These are phyloP conservation scores for Daldinia concentrica DNA, from an alignment of 495 filamentous ascomycete genomes.

Conservation along the genomic window DNA sequence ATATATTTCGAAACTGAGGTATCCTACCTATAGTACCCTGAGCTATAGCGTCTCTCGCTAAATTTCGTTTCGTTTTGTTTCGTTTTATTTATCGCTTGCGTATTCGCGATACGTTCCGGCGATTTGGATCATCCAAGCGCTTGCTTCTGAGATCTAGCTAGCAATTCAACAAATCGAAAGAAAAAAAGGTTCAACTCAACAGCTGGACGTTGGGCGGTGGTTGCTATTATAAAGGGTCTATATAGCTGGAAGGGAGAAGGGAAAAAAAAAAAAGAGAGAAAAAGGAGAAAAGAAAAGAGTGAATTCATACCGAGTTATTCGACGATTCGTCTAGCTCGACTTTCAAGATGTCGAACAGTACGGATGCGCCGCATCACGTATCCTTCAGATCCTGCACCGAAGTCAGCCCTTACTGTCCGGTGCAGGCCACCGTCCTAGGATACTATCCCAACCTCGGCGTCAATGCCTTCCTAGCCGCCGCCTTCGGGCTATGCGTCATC, in stretches of 20 bases:
- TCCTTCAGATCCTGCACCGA: conserved; percentile 57
- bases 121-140: conserved; percentile 7
- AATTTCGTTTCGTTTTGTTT: conserved; percentile 5
- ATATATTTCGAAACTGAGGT: not conserved
- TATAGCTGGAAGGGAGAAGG: not conserved
- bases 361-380: conserved; percentile 20
- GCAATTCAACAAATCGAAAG: not conserved
- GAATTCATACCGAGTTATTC: not conserved
- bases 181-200: not conserved
- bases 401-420: conserved; percentile 63
- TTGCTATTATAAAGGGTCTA: not conserved
- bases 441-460: conserved; percentile 72
- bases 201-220: not conserved
- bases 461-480: conserved; percentile 68
- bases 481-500: conserved; percentile 61
- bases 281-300: not conserved
- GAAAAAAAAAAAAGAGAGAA: not conserved
- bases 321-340: not conserved
- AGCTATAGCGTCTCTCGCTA: conserved; percentile 2
- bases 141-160: conserved; percentile 13
- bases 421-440: conserved; percentile 69
- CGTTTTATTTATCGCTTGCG: not conserved
- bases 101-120: not conserved
- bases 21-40: not conserved
- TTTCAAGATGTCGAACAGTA: conserved; percentile 38